Conservation (phyloP, 495 filamentous ascomycete species). For the Neohortaea acidophila region DNA sequence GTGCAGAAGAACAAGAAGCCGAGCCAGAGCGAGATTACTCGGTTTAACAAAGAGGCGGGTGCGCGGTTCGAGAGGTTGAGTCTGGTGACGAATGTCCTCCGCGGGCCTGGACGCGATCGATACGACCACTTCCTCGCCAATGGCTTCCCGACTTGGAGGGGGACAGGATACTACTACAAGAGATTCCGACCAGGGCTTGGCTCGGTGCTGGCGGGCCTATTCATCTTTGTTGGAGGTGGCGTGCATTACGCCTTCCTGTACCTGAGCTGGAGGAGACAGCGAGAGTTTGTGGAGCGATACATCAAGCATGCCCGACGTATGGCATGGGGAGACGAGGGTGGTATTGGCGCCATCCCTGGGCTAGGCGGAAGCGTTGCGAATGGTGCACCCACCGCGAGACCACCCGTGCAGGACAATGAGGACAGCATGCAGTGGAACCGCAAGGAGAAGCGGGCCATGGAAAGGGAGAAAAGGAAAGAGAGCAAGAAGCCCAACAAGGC, state of each 20-base stretch:
- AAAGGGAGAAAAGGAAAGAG: conserved; percentile 62
- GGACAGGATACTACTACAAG: conserved; percentile 94
- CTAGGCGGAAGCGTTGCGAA: conserved; percentile 31
- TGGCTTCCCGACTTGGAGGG: conserved; percentile 91
- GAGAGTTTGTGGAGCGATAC: conserved; percentile 78
- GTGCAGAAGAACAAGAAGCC: conserved; percentile 50
- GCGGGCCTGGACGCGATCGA: conserved; percentile 60
- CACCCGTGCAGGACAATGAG: conserved; percentile 21
- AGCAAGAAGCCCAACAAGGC: conserved; percentile 33
- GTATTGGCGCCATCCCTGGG: conserved; percentile 51
- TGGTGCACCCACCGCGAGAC: conserved; percentile 28
- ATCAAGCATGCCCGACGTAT: conserved; percentile 75
- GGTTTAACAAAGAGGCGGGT: conserved; percentile 56
- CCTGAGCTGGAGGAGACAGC: conserved; percentile 73
- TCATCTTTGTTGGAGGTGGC: conserved; percentile 66
- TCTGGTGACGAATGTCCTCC: conserved; percentile 70
- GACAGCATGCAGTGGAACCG: conserved; percentile 52
- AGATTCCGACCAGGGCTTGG: conserved; percentile 82
- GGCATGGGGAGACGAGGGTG: conserved; percentile 72
- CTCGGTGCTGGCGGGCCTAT: conserved; percentile 67
- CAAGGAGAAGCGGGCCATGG: conserved; percentile 72
- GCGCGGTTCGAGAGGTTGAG: conserved; percentile 70
- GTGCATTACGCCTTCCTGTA: conserved; percentile 74
- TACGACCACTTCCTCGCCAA: conserved; percentile 93
- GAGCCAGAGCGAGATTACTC: conserved; percentile 52